Conservation (phyloP, 371 early-diverging fungal species). For the Mortierella sp. region DNA sequence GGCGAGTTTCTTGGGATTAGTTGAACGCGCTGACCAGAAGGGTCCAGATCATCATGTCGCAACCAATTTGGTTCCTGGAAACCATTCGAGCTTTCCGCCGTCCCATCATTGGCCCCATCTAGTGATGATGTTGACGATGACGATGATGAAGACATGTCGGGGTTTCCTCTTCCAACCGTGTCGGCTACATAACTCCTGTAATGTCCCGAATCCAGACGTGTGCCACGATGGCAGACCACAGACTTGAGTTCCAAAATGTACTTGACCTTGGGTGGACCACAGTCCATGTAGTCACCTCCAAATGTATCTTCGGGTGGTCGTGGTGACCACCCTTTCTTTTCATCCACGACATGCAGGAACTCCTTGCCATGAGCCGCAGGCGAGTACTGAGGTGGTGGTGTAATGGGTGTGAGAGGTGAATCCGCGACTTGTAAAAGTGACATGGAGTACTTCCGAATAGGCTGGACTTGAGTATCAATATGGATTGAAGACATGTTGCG, state of each 20-base stretch:
- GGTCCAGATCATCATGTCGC: conserved; percentile 52
- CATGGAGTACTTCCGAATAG: conserved; percentile 38
- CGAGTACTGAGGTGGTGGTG: conserved; percentile 48
- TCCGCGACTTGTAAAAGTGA: conserved; percentile 37
- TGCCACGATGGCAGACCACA: conserved; percentile 67
- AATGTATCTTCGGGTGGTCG: conserved; percentile 6
- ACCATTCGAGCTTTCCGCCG: not conserved
- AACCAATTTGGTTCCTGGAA: conserved; percentile 51
- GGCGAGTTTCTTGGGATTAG: conserved; percentile 25
- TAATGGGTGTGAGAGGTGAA: conserved; percentile 29
- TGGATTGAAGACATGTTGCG: conserved; percentile 10
- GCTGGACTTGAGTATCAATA: conserved; percentile 25
- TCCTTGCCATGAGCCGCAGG: conserved; percentile 5
- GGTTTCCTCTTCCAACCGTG: conserved; percentile 9
- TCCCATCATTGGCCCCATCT: not conserved
- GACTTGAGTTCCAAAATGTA: conserved; percentile 63
- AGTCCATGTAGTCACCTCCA: conserved; percentile 34
- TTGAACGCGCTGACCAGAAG: conserved; percentile 44
- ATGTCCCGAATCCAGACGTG: conserved; percentile 61
- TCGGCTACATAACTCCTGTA: conserved; percentile 64
- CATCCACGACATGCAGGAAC: not conserved
- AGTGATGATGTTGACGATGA: not conserved
- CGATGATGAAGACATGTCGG: too few relatives aligned
- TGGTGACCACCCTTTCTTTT: conserved; percentile 33
- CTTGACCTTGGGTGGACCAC: conserved; percentile 46